Evolutionary conservation across 108 stramenopile species (phyloP), one percentile per base, ranked within the genome.

Genomic region (Skeletonema costatum): DNA sequence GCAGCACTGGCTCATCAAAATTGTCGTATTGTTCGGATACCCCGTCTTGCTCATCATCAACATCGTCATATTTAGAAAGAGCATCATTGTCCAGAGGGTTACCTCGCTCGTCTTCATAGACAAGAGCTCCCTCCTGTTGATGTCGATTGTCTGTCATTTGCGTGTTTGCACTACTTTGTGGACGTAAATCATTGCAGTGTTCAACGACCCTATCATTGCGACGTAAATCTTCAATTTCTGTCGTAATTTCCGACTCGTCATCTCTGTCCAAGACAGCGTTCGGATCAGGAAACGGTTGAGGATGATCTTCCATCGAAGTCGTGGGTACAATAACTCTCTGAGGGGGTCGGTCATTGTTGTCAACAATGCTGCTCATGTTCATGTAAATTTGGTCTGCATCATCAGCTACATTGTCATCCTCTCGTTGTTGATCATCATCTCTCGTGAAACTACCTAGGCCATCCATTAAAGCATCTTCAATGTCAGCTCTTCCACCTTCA

Each of bases 161-260:
- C 29, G 11, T 31, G 42, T 33, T 50, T 31, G 25, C 64, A 17
- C 53, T 56, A 2, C 5, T 21, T 17, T 65, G 61, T 19, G 29
- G 29, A 14, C 7, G 53, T 17, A 53, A 38, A 69, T 69, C 56
- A 12, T 80, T 62, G 46, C 61, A 14, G 69, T 64, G 21, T 19
- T 35, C 42, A 11, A 50, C 35, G 32, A 19, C 17, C 5, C 60
- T 38, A 19, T 74, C 59, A 1, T 56, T 36, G 38, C 51, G 25
- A 44, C 38, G 70, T 46, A 77, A 77, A 65, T 77, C 77, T 41
- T 77, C 77, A 29, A 77, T 71, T 10, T 80, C 80, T 13, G 80
- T 81, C 29, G 80, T 81, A 33, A 81, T 81, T 71, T 81, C 80
- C 50, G 73, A 74, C 50, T 81, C 80, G 30, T 53, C 64, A 71